Base-by-base conservation (phyloP, 169 alveolate species). In the Plasmodium cynomolgi region DNA sequence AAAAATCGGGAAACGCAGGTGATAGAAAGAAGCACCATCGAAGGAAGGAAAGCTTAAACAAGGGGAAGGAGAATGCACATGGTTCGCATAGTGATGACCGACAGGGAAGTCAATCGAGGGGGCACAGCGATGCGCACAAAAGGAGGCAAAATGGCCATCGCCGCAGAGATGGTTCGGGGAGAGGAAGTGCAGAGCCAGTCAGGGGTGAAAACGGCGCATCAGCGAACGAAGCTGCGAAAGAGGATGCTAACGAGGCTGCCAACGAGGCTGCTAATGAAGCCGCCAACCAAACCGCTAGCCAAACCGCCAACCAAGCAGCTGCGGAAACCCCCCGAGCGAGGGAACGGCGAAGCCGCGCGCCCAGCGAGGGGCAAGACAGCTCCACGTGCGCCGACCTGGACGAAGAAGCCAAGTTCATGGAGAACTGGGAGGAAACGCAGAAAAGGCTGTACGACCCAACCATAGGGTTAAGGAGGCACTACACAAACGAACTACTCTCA, bases 401-500 rank as follows among this genome's bases (percentile, higher is more conserved):
- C 0, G 90, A 79, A 41, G 91, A 90, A 62, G 20, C 71, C 39
- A 62, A 90, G 50, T 90, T 80, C 72, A 44, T 90, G 29, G 94
- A 90, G 31, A 85, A 90, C 7, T 90, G 94, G 94, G 94, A 80
- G 20, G 83, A 34, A 6, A 58, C 84, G 4, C 29, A 81, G 47
- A 90, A 80, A 71, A 80, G 74, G 54, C 41, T 90, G 31, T 90
- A 80, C 47, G 94, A 90, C 34, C 94, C 94, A 23, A 90, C 94
- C 0, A 62, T 90, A 79, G 90, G 91, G n/a, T 47, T 90, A 56
- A 58, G 94, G 20, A 90, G 54, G 31, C 94, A 90, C 82, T 90
- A 90, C 50, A 81, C 94, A 15, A 90, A 90, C 13, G 94, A 90
- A 44, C 54, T 90, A 41, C 74, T 90, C 31, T 90, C 94, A 41